Percentiles rank a stretch among this genome's conserved stretches.
Conservation (phyloP, 1,139 yeast genomes). For the Geotrichum europaeum region DNA sequence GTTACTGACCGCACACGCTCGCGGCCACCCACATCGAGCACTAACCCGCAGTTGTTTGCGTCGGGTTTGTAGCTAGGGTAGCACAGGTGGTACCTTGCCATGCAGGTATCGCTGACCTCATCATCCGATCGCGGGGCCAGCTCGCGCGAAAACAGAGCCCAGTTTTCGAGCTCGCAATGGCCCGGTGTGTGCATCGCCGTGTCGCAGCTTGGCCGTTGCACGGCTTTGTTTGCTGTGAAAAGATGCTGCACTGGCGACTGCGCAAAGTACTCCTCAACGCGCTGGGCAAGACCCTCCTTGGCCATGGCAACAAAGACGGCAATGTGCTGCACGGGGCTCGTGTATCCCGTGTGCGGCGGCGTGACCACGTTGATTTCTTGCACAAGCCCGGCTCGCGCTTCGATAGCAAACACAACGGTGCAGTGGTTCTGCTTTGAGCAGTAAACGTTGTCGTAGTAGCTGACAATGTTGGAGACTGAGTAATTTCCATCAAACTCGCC, state of each 20-base stretch:
- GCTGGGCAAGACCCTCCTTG: slow-evolving; percentile 8
- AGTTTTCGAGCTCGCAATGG: neutral
- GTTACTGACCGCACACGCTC: slow-evolving; percentile 1
- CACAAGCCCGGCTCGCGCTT: slow-evolving; percentile 6
- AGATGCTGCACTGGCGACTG: slow-evolving; percentile 10
- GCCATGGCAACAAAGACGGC: slow-evolving; percentile 17
- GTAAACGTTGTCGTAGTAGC: slow-evolving; percentile 18
- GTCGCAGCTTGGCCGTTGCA: neutral
- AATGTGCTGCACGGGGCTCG: slow-evolving; percentile 21
- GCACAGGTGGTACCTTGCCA: slow-evolving; percentile 10
- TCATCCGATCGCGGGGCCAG: neutral
- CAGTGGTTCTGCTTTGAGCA: slow-evolving; percentile 19
- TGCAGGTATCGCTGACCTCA: neutral
- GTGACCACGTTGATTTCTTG: slow-evolving; percentile 19
- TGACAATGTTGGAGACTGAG: slow-evolving; percentile 15
- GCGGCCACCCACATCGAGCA: slow-evolving; percentile 7
- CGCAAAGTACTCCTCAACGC: slow-evolving; percentile 13
- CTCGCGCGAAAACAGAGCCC: slow-evolving; percentile 4
- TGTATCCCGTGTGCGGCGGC: slow-evolving; percentile 19
- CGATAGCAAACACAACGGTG: slow-evolving; percentile 15
- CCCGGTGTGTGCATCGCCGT: neutral
- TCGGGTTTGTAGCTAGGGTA: slow-evolving; percentile 12
- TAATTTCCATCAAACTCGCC: slow-evolving; percentile 16
- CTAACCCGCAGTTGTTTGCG: slow-evolving; percentile 6
- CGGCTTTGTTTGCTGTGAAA: slow-evolving; percentile 6